These are phyloP conservation scores for Boletus rubescentipes DNA, from an alignment of 768 basidiomycete species.

Conservation along the genomic window DNA sequence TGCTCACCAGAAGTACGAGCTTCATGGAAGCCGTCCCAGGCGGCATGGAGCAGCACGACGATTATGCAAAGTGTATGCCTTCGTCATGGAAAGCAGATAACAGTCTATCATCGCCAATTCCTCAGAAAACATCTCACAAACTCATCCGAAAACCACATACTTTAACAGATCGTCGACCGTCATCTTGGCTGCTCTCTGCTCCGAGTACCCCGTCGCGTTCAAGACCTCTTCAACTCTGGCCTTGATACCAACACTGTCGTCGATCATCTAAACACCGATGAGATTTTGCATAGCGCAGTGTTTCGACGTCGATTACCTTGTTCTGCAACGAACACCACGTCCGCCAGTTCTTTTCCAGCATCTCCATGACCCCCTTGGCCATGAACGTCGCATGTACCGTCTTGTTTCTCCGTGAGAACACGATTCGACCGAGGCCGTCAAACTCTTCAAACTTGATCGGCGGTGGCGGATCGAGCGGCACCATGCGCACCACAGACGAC, in stretches of 20 bases:
- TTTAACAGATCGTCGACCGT: conserved; percentile 87
- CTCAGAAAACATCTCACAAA: neutral
- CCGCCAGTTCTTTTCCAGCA: conserved; percentile 91
- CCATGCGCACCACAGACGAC: conserved; percentile 86
- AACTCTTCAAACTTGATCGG: conserved; percentile 97
- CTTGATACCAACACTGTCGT: conserved; percentile 70
- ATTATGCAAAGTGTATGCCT: conserved; percentile 69
- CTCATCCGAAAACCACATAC: conserved; percentile 43
- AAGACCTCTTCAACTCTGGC: conserved; percentile 71
- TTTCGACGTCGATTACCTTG: conserved; percentile 40
- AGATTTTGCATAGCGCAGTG: neutral
- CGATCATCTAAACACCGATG: conserved; percentile 50
- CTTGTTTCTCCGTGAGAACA: conserved; percentile 91
- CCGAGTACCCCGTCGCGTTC: conserved; percentile 65
- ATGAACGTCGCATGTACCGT: conserved; percentile 85
- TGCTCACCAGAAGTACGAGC: no score
- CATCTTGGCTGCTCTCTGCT: conserved; percentile 90
- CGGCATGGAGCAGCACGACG: neutral
- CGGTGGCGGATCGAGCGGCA: conserved; percentile 92
- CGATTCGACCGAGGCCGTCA: conserved; percentile 88
- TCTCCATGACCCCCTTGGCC: conserved; percentile 92
- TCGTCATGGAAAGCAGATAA: conserved; percentile 72
- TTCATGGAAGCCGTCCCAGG: no score
- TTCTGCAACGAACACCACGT: conserved; percentile 88
- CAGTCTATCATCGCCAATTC: conserved; percentile 41